Conservation (phyloP, 805 yeast species). For the Pichia pseudocactophila region DNA sequence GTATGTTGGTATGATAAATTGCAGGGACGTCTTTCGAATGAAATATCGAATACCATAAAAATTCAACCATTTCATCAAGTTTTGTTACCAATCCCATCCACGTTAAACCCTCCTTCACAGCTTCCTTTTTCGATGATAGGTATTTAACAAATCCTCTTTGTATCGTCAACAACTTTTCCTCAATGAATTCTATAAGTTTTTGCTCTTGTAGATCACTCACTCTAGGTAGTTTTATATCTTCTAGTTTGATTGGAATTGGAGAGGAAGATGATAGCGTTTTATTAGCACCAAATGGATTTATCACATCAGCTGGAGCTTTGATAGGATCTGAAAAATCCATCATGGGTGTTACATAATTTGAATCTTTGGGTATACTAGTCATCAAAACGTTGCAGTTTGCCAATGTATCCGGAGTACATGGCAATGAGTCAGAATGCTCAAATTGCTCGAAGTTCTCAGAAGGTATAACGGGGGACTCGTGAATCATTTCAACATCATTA, state of each 20-base stretch:
- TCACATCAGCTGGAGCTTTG: constrained; percentile 15
- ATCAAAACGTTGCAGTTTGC: neutral
- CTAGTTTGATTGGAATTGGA: constrained; percentile 15
- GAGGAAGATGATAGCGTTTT: constrained; percentile 16
- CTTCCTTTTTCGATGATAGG: constrained; percentile 23
- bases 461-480: neutral
- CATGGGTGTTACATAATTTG: constrained; percentile 6
- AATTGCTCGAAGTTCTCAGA: constrained; percentile 12
- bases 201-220: constrained; percentile 46
- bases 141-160: constrained; percentile 44
- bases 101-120: constrained; percentile 12
- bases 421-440: constrained; percentile 8
- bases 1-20: constrained; percentile 20
- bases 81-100: constrained; percentile 35
- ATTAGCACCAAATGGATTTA: constrained; percentile 26
- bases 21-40: constrained; percentile 24
- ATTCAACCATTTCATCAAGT: constrained; percentile 38
- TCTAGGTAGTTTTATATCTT: constrained; percentile 6
- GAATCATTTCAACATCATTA: constrained; percentile 12
- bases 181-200: constrained; percentile 45
- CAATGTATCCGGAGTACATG: constrained; percentile 2
- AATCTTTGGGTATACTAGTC: constrained; percentile 2
- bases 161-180: constrained; percentile 41
- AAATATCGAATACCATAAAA: constrained; percentile 55
- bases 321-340: constrained; percentile 17